Evolutionary conservation across 306 rosid genomes (phyloP), one percentile per base, ranked within the genome.

Genomic region (Alnus glutinosa): DNA sequence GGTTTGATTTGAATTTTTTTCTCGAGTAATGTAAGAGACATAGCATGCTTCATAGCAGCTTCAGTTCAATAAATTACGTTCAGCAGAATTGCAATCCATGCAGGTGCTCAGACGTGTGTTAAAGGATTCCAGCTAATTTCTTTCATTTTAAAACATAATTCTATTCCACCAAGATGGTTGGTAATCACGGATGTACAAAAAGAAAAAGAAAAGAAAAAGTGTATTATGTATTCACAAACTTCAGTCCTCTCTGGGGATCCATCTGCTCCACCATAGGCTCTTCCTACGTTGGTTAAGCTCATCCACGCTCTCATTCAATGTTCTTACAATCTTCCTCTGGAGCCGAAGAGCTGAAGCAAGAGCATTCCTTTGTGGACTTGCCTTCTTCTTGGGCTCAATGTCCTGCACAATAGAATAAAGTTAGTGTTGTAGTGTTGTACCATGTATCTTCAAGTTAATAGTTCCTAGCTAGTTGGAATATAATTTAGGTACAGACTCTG

Each of bases 201-300:
- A 58, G 80, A 68, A 75, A 77, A 54, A 11, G 23, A 44, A 5
- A 42, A 48, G 55, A 37, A 85, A 50, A 78, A 4, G n/a, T 70
- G 76, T 55, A 10, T 15, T 63, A 77, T 62, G 77, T 51, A 82
- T 88, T 70, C 75, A 86, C 80, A 85, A 39, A 67, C 69, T 85
- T 94, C 88, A 93, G 75, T 95, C 98, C 88, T 93, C 97, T 78
- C 86, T 89, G 68, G 98, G 98, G 83, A 95, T 95, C 98, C 98
- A 95, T 81, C 91, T 91, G 85, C 92, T 95, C 98, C 98, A 95
- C 98, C 98, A 93, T 28, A 92, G 18, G 79, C 93, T 91, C 89
- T 91, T 95, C 87, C 95, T 78, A 48, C 86, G 84, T 70, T 39
- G 77, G 77, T 51, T 90, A 74, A 95, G 87, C 81, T 95, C 98